Conservation (phyloP, 768 basidiomycete species). For the Strobilomyces dryophilus region DNA sequence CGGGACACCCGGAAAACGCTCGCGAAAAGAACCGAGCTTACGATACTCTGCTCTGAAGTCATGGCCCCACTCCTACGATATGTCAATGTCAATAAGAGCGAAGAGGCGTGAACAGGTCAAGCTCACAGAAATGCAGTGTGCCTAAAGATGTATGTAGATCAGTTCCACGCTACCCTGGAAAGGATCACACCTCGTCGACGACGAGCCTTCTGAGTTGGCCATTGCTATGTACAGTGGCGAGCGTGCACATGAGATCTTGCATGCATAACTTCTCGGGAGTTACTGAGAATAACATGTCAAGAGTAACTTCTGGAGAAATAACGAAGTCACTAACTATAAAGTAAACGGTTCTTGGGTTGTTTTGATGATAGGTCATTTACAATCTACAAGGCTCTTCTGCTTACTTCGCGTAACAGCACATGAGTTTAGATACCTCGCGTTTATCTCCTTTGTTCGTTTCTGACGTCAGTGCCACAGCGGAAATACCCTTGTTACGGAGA, state of each 20-base stretch:
- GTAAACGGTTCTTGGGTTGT: constrained; percentile 52
- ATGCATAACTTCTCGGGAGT: constrained; percentile 74
- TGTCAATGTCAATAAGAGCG: background rate
- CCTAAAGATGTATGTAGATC: constrained; percentile 38
- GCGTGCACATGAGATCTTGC: constrained; percentile 46
- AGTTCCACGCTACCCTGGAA: background rate
- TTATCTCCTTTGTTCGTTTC: constrained; percentile 56
- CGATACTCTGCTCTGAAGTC: constrained; percentile 76
- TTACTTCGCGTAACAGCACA: background rate
- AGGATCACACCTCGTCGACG: constrained; percentile 64
- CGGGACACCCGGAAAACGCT: constrained; percentile 62
- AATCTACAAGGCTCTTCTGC: constrained; percentile 27
- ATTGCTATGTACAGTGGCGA: constrained; percentile 49
- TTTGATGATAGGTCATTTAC: constrained; percentile 44
- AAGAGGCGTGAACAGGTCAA: background rate
- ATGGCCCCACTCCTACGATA: constrained; percentile 79
- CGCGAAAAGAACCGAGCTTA: constrained; percentile 64
- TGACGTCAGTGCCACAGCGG: constrained; percentile 61
- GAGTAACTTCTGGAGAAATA: background rate
- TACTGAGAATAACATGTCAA: constrained; percentile 37
- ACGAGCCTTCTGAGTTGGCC: constrained; percentile 67
- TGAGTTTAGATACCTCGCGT: constrained; percentile 42
- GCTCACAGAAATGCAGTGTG: constrained; percentile 77
- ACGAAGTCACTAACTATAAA: constrained; percentile 58
- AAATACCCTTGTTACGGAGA: constrained; percentile 50